Conservation (phyloP, 1,139 yeast genomes). For the Dujonia santamariae region DNA sequence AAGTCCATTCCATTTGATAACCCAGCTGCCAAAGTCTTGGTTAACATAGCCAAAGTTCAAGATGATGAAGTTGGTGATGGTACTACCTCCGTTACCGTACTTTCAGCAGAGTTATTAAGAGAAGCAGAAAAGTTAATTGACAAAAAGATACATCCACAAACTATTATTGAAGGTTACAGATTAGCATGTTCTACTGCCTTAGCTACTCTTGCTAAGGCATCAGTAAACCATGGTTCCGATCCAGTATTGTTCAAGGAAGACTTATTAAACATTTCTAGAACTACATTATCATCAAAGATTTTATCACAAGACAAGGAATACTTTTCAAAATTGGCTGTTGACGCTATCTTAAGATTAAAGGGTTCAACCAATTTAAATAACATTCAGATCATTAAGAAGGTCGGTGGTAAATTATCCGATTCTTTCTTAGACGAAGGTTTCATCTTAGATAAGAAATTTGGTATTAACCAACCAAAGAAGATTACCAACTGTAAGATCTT, state of each 20-base stretch:
- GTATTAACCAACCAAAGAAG: slow-evolving; percentile 89
- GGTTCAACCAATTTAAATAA: slow-evolving; percentile 95
- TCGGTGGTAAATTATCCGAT: slow-evolving; percentile 89
- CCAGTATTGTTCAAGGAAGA: slow-evolving; percentile 69
- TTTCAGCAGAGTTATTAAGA: slow-evolving; percentile 85
- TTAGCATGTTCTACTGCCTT: slow-evolving; percentile 84
- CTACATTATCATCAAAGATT: slow-evolving; percentile 91
- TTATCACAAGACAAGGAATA: slow-evolving; percentile 91
- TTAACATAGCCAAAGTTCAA: slow-evolving; percentile 93
- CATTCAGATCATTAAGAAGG: slow-evolving; percentile 88
- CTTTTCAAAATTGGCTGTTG: slow-evolving; percentile 88
- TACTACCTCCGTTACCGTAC: slow-evolving; percentile 95
- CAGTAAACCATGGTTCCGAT: slow-evolving; percentile 71
- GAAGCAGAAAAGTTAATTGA: slow-evolving; percentile 95
- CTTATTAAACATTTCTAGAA: slow-evolving; percentile 81
- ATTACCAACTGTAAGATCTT: slow-evolving; percentile 81
- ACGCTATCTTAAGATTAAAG: slow-evolving; percentile 86
- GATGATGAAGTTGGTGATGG: slow-evolving; percentile 99
- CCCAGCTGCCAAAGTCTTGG: slow-evolving; percentile 97
- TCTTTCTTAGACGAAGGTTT: slow-evolving; percentile 96
- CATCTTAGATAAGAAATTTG: slow-evolving; percentile 86
- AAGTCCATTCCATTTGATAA: slow-evolving; percentile 94
- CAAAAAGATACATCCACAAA: slow-evolving; percentile 94
- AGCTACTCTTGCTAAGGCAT: slow-evolving; percentile 69
- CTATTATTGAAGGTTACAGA: slow-evolving; percentile 93